Evolutionary conservation across 2,329 filamentous ascomycete genomes (phyloP).

Genomic region (Gyromitra esculenta): DNA sequence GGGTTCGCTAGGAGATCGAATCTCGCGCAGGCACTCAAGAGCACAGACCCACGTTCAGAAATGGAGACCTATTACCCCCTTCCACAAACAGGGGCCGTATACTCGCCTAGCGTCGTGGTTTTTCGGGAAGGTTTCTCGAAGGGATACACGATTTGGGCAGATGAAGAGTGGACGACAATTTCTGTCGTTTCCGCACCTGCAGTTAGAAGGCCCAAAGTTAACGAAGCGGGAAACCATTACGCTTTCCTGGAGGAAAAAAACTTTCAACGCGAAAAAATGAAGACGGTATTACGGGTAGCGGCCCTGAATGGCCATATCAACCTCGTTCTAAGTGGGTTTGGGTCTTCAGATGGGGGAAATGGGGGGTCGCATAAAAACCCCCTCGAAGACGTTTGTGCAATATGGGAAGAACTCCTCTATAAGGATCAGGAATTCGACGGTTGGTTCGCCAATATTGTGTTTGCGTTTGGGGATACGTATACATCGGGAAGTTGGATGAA

Average conservation of each 20-base stretch:
- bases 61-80: slow-evolving; percentile 73
- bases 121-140: slow-evolving; percentile 75
- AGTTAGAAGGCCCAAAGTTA: slow-evolving; percentile 77
- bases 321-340: slow-evolving; percentile 72
- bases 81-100: slow-evolving; percentile 74
- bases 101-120: slow-evolving; percentile 76
- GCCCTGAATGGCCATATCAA: slow-evolving; percentile 68
- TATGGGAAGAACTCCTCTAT: slow-evolving; percentile 73
- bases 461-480: slow-evolving; percentile 70
- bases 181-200: slow-evolving; percentile 78
- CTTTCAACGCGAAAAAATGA: slow-evolving; percentile 77
- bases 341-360: slow-evolving; percentile 67
- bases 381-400: slow-evolving; percentile 70
- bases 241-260: slow-evolving; percentile 77
- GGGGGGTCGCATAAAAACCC: slow-evolving; percentile 68
- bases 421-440: slow-evolving; percentile 70
- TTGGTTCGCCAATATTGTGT: slow-evolving; percentile 70
- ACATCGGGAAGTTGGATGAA: slow-evolving; percentile 42
- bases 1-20: slow-evolving; percentile 79
- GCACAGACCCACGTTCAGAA: slow-evolving; percentile 66
- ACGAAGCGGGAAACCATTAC: slow-evolving; percentile 73
- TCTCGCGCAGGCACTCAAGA: slow-evolving; percentile 73
- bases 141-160: slow-evolving; percentile 68
- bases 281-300: slow-evolving; percentile 75
- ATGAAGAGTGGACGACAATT: slow-evolving; percentile 57